phyloP scores from a whole-genome alignment of 768 basidiomycete species.

The Dictyophora rubrovolvata region DNA sequence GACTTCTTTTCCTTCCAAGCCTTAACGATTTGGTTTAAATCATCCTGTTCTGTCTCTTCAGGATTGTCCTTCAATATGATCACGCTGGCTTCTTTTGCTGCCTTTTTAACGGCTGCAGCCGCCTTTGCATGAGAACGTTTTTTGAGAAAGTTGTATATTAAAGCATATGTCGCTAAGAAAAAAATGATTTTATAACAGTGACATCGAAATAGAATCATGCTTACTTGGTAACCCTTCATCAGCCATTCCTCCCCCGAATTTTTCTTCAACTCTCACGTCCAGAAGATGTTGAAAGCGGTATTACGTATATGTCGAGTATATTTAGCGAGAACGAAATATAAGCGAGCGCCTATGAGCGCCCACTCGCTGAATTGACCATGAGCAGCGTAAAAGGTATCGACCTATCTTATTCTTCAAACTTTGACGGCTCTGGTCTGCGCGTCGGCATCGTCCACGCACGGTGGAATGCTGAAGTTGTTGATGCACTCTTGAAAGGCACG shows the following conservation, averaged over 20 bases:
- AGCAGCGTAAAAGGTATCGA: conserved; percentile 73
- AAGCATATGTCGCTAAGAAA: conserved; percentile 55
- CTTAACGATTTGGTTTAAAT: conserved; percentile 53
- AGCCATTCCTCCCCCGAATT: not conserved
- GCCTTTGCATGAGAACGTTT: conserved; percentile 59
- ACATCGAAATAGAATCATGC: not conserved
- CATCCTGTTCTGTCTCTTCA: conserved; percentile 33
- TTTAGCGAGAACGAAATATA: not conserved
- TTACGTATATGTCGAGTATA: too few species aligned
- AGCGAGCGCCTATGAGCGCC: not conserved
- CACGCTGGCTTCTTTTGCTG: conserved; percentile 42
- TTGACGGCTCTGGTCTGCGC: conserved; percentile 75
- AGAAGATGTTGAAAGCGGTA: too few species aligned
- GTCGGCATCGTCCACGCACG: conserved; percentile 91
- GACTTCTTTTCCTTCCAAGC: conserved; percentile 44
- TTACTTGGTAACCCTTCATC: not conserved
- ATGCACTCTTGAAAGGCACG: conserved; percentile 73
- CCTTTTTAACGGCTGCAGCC: conserved; percentile 65
- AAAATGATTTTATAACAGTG: not conserved
- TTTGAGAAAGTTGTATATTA: conserved; percentile 65
- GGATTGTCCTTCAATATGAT: conserved; percentile 47
- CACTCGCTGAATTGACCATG: conserved; percentile 14
- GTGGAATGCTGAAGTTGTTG: conserved; percentile 89
- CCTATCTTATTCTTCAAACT: conserved; percentile 38
- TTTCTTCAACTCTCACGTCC: not conserved